Evolutionary conservation across 805 yeast species (phyloP), one percentile per base, ranked within the genome.

Genomic region (Starmerella scarabaei): DNA sequence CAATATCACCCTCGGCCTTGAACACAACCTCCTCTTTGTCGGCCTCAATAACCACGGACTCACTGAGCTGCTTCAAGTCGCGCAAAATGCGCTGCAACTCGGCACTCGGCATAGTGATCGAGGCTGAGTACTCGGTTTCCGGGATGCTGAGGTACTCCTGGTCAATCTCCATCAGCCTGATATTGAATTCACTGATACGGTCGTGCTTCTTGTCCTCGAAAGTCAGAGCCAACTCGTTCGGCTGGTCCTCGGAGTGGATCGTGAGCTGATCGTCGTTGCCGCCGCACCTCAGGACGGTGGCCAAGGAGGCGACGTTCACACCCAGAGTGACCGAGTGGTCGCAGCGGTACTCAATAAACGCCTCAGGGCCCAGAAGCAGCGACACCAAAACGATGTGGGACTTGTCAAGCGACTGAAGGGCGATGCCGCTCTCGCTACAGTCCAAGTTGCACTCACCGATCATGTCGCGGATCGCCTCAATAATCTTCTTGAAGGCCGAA

Each of bases 341-440:
- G 65, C 97, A 86, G 70, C 98, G 79, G 69, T 81, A 91, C 52
- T 80, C 88, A 45, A 75, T 70, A 67, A 91, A 91, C 11, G 94
- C 86, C 45, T 81, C 86, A 48, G 77, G 75, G 43, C 93, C 94
- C 51, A 91, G 79, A 53, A 82, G 73, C 48, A 91, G 68, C 17
- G 94, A 80, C 30, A 88, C 94, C 49, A 91, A 71, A 48, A 86
- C 72, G 43, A 91, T 95, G 69, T 96, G 83, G 21, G 98, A 85
- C 59, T 85, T 93, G 64, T 91, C 98, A 52, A 91, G 91, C 21
- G 98, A 97, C 68, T 91, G 97, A 18, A 93, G 88, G 9, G 93
- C 80, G 55, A 91, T 79, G 51, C 98, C 98, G 47, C 76, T 73
- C 61, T 82, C 91, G n/a, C 93, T 75, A 67, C 96, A 91, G 67